Evolutionary conservation across 2,329 filamentous ascomycete species (phyloP), one percentile per base, ranked within the genome.

Genomic region (Hypoxylon rubiginosum): DNA sequence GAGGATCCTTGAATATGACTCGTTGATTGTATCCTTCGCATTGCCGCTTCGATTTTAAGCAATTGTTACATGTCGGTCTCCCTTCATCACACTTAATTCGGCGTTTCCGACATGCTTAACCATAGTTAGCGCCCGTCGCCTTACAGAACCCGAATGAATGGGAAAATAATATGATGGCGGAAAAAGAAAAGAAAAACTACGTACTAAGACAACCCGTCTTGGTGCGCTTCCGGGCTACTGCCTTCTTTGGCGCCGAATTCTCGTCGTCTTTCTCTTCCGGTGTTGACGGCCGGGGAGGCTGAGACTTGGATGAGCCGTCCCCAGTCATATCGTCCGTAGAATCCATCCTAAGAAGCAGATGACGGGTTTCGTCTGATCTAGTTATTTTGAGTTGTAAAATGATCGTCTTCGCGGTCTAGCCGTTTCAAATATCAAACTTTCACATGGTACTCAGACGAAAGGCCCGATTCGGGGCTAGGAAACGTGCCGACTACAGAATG

Each of bases 11-110:
- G 84, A 95, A 96, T 64, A 93, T 84, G 58, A 96, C 89, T 50
- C 91, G 88, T 77, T 93, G 91, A 71, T 89, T 93, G 78, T 96
- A 96, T 57, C 93, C 93, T 78, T 96, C 92, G 77, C 93, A 97
- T 70, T 89, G 84, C 13, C 93, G 87, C 79, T 94, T 95, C 17
- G 92, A 95, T 76, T 95, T 96, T 81, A 92, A 89, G 80, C 93
- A 97, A 75, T 97, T 97, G 74, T 86, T 89, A 80, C 93, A 96
- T 28, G 86, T 91, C 26, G 93, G 93, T 53, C 91, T 88, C 74
- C 93, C 92, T 78, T 98, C 96, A 67, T 96, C 96, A 79, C 96
- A 99, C 81, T 98, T 99, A 80, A 99, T 98, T 68, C 96, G 92
- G 57, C 96, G 91, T 80, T 92, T 95, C 69, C 96, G 91, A 81